Conservation (phyloP, 768 basidiomycete genomes). For the Mycena epipterygia region DNA sequence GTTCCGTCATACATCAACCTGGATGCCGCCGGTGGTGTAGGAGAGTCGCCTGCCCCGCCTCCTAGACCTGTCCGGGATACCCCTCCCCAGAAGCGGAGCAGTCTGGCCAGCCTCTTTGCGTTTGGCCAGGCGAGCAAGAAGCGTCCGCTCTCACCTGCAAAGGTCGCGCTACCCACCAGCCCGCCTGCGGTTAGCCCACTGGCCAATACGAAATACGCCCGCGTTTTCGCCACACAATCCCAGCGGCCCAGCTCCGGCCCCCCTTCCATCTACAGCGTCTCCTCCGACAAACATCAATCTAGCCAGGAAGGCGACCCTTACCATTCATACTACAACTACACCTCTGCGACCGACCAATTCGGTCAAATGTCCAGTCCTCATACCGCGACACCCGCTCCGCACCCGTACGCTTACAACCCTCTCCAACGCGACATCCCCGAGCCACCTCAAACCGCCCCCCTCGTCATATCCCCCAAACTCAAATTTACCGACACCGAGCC, state of each 20-base stretch:
- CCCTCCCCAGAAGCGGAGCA: constrained; percentile 56
- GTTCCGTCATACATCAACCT: constrained; percentile 59
- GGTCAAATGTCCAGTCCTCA: constrained; percentile 26
- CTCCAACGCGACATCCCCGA: constrained; percentile 36
- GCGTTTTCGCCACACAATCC: constrained; percentile 18
- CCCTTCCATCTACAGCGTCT: constrained; percentile 33
- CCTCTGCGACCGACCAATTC: constrained; percentile 30
- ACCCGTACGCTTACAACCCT: constrained; percentile 66
- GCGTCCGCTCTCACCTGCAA: constrained; percentile 37
- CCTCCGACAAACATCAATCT: constrained; percentile 28
- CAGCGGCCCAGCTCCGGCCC: constrained; percentile 19
- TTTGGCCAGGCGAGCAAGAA: constrained; percentile 53
- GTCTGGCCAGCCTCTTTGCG: constrained; percentile 67
- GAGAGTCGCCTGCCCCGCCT: constrained; percentile 70
- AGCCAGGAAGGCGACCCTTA: constrained; percentile 32
- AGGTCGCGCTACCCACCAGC: constrained; percentile 32
- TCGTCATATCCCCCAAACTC: constrained; percentile 46
- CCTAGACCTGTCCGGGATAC: constrained; percentile 46
- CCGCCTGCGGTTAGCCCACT: constrained; percentile 20
- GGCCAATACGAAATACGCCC: constrained; percentile 8
- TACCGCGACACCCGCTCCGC: constrained; percentile 44
- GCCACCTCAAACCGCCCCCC: constrained; percentile 41
- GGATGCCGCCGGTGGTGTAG: constrained; percentile 70
- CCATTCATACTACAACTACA: constrained; percentile 37
- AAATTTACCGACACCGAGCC: constrained; percentile 42